Conservation (phyloP, 306 rosid species). For the Prunus dulcis region DNA sequence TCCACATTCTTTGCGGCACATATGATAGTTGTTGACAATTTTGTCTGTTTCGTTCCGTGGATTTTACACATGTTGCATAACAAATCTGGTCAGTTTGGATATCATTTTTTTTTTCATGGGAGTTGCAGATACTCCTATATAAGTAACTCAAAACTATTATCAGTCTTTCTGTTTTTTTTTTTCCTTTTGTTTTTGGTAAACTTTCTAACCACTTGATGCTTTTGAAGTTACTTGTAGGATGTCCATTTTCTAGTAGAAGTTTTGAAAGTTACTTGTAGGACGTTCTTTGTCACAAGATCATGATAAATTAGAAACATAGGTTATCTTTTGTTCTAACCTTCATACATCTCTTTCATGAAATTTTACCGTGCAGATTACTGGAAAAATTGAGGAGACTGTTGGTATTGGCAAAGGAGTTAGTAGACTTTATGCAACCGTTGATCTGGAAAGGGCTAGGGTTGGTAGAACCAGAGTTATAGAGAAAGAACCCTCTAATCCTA, state of each 20-base stretch:
- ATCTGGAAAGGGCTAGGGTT: constrained; percentile 47
- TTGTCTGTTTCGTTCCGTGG: neutral
- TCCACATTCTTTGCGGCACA: neutral
- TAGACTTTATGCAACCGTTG: constrained; percentile 38
- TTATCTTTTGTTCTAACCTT: neutral
- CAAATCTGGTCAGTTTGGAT: neutral
- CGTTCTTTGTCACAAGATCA: neutral
- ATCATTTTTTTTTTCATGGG: neutral
- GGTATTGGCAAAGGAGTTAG: constrained; percentile 41
- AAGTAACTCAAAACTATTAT: neutral
- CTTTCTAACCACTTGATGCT: neutral
- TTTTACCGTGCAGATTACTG: constrained; percentile 24
- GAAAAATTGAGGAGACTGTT: constrained; percentile 36
- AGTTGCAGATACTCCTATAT: no score
- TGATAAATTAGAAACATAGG: neutral
- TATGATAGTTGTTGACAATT: neutral
- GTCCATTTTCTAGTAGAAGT: neutral
- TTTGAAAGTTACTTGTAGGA: neutral
- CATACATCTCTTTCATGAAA: neutral
- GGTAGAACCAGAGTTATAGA: constrained; percentile 46
- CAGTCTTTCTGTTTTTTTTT: neutral
- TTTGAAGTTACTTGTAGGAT: neutral
- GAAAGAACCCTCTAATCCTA: constrained; percentile 31
- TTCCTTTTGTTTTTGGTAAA: neutral
- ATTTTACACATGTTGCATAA: neutral